phyloP scores from a whole-genome alignment of 352 stramenopile species.

The Globisporangium nunn region DNA sequence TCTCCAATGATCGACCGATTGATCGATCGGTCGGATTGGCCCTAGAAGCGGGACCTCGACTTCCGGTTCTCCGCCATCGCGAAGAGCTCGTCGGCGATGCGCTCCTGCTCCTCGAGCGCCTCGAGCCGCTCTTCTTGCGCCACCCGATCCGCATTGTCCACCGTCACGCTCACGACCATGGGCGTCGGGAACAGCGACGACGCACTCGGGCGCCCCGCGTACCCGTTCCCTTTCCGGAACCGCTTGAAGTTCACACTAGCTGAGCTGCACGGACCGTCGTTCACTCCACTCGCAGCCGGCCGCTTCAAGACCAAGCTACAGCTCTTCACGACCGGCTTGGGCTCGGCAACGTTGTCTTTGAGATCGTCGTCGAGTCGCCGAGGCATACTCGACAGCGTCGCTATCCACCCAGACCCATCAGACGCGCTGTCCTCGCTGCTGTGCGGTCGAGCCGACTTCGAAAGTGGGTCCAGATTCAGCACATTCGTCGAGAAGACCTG shows the following conservation, averaged over 20 bases:
- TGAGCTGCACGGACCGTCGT: neutral
- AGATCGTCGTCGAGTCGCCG: neutral
- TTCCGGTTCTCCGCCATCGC: slow-evolving; percentile 65
- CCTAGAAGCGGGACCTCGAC: slow-evolving; percentile 39
- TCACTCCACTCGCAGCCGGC: neutral
- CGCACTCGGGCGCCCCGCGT: slow-evolving; percentile 9
- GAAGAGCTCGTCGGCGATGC: slow-evolving; percentile 81
- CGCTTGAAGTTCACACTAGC: slow-evolving; percentile 69
- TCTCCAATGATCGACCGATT: neutral
- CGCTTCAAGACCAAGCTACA: slow-evolving; percentile 52
- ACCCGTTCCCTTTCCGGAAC: slow-evolving; percentile 76
- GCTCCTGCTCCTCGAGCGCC: slow-evolving; percentile 70
- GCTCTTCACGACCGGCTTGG: slow-evolving; percentile 41
- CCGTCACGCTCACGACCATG: slow-evolving; percentile 50
- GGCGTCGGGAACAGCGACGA: slow-evolving; percentile 18
- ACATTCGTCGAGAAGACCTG: slow-evolving; percentile 8
- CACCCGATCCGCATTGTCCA: slow-evolving; percentile 53
- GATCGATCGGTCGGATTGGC: no score
- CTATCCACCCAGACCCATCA: slow-evolving; percentile 19
- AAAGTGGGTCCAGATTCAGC: slow-evolving; percentile 8
- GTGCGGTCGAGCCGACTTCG: slow-evolving; percentile 1
- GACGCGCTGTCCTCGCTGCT: neutral
- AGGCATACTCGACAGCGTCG: slow-evolving; percentile 14
- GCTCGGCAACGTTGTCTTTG: slow-evolving; percentile 19
- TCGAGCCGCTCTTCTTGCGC: slow-evolving; percentile 57